phyloP scores from a whole-genome alignment of 768 basidiomycete genomes.

The Fibroporia radiculosa region DNA sequence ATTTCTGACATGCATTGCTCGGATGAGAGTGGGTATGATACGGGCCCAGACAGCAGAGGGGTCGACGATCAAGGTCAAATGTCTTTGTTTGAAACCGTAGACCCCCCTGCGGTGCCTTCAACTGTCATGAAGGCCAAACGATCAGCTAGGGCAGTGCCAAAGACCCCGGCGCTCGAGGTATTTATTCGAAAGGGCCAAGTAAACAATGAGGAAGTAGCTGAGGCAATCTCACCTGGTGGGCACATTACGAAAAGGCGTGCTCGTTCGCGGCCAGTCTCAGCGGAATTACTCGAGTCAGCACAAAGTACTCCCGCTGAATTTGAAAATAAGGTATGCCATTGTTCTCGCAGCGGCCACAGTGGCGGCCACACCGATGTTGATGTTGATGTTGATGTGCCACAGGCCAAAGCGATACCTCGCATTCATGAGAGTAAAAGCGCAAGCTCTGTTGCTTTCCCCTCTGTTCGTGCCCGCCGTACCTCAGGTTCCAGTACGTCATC shows the following conservation, averaged over 20 bases:
- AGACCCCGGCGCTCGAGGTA: conserved; percentile 15
- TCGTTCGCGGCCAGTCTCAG: conserved; percentile 62
- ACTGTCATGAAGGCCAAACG: conserved; percentile 13
- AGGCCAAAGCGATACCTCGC: conserved; percentile 11
- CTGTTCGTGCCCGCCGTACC: conserved; percentile 33
- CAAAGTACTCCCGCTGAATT: conserved; percentile 25
- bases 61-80: conserved; percentile 21
- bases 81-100: conserved; percentile 9
- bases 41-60: conserved; percentile 43
- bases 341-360: conserved; percentile 3
- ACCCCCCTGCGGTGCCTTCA: conserved; percentile 8
- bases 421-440: conserved; percentile 20
- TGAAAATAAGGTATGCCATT: conserved; percentile 15
- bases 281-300: conserved; percentile 50
- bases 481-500: conserved; percentile 35
- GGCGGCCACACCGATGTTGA: no score
- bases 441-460: conserved; percentile 28
- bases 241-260: conserved; percentile 72
- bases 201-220: conserved; percentile 21
- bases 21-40: conserved; percentile 43
- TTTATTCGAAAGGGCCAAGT: conserved; percentile 9
- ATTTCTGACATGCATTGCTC: conserved; percentile 48
- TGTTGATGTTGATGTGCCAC: conserved; percentile 8
- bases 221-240: conserved; percentile 60
- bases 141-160: conserved; percentile 3